Base-by-base conservation (phyloP, 306 rosid species). In the Prunus salicina region DNA sequence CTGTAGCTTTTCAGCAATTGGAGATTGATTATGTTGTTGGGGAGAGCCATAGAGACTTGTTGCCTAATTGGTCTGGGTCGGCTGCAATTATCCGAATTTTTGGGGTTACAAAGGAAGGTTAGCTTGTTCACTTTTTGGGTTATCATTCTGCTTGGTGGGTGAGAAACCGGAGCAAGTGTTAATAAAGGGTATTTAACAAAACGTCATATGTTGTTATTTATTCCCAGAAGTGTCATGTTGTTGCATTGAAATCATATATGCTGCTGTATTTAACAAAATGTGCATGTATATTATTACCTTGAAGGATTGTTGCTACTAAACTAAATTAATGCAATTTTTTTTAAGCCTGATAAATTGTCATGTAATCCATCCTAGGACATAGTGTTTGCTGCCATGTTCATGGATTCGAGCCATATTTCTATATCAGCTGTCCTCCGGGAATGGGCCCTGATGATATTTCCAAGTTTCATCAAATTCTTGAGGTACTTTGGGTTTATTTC, bases 381-480 rank as follows among this genome's bases (percentile, higher is more conserved):
- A 92, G 99, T 76, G 92, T 95, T 58, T 95, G 99, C 82, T 90
- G 97, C 88, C 86, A 90, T 24, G 97, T 92, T 82, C 97, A 95
- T 65, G 99, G 99, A 34, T 95, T 95, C 69, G 97, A 95, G 81
- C 99, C 99, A 32, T 95, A 95, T 79, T 95, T 95, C 82, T 95
- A 90, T 82, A 89, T 90, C 70, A 83, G 79, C 83, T 92, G 97
- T 80, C 97, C 96, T 64, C 86, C 92, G 6, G 97, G 97, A 67
- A 90, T 95, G 99, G 85, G 96, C 69, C 93, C 95, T n/a, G 99
- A 95, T 65, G 96, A 95, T 78, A 88, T 92, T 77, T 86, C 97
- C 55, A 70, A 63, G 62, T 89, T 95, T 77, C 97, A 89, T 83
- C 89, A 76, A 83, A 58, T 20, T 75, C 96, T 95, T 5, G 99